These are phyloP conservation scores for Magnolia kwangsiensis DNA, from an alignment of 164 flowering plant species.

Conservation along the genomic window DNA sequence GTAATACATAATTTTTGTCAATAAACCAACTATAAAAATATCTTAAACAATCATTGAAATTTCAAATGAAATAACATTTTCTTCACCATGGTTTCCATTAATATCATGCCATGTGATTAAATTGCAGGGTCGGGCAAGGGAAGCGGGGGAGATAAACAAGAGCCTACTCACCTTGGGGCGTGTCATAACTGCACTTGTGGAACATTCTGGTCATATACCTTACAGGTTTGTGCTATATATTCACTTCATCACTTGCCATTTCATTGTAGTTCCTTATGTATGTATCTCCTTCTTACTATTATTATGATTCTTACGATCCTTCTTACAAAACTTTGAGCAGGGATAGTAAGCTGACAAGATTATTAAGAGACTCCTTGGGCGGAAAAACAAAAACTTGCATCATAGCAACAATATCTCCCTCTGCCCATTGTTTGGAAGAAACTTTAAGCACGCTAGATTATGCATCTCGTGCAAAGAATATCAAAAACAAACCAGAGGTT, in stretches of 20 bases:
- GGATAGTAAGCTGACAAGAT: slow-evolving; percentile 80
- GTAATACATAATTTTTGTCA: too few species aligned
- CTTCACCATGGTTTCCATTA: background rate
- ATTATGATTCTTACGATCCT: background rate
- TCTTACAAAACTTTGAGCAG: slow-evolving; percentile 28
- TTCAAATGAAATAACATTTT: background rate
- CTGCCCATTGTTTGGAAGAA: slow-evolving; percentile 66
- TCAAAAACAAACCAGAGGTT: slow-evolving; percentile 86
- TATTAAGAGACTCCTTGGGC: slow-evolving; percentile 74
- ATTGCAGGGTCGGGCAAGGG: slow-evolving; percentile 76
- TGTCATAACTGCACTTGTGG: slow-evolving; percentile 81
- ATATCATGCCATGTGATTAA: background rate
- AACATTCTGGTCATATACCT: slow-evolving; percentile 79
- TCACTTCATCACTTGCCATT: background rate
- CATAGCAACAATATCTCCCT: slow-evolving; percentile 78
- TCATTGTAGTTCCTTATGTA: too few species aligned
- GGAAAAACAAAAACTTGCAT: slow-evolving; percentile 87
- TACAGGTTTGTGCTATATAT: slow-evolving; percentile 47
- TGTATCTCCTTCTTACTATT: background rate
- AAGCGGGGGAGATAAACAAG: slow-evolving; percentile 95
- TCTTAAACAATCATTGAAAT: too few species aligned
- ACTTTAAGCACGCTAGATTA: slow-evolving; percentile 81
- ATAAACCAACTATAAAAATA: too few species aligned
- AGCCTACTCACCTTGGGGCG: slow-evolving; percentile 92
- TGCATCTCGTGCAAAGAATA: slow-evolving; percentile 76